Evolutionary conservation across 352 stramenopile species (phyloP).

Genomic region (Pythium aristosporum): DNA sequence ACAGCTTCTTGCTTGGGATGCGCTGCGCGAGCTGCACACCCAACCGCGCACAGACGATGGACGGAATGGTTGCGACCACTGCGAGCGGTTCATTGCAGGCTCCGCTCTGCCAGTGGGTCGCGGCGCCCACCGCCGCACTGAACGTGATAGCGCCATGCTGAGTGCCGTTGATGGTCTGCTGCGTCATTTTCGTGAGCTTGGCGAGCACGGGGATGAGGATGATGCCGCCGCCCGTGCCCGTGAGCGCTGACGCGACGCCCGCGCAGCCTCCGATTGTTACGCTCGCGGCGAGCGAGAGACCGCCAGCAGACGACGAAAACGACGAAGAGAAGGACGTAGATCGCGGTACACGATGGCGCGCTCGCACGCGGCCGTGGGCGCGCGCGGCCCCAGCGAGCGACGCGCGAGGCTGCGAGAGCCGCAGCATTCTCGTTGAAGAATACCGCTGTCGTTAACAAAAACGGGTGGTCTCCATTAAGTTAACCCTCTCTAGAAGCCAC

Average conservation of each 20-base stretch:
- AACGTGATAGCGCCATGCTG: constrained; percentile 73
- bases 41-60: constrained; percentile 70
- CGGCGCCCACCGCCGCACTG: constrained; percentile 55
- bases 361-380: not conserved
- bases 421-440: not conserved
- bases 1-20: constrained; percentile 68
- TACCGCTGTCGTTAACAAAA: constrained; percentile 9
- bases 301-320: not conserved
- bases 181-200: constrained; percentile 73
- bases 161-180: constrained; percentile 84
- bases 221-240: constrained; percentile 67
- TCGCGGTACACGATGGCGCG: not conserved
- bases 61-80: constrained; percentile 61
- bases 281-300: constrained; percentile 40
- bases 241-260: constrained; percentile 73
- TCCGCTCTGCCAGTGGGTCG: constrained; percentile 59
- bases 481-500: constrained; percentile 19
- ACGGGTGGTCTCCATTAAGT: constrained; percentile 7
- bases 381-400: not conserved
- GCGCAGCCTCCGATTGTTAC: constrained; percentile 50
- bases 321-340: not conserved
- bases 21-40: constrained; percentile 67
- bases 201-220: constrained; percentile 80
- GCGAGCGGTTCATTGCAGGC: constrained; percentile 76
- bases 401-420: not conserved